Evolutionary conservation across 345 rosid species (phyloP), one percentile per base, ranked within the genome.

Genomic region (Anastatica hierochuntica): DNA sequence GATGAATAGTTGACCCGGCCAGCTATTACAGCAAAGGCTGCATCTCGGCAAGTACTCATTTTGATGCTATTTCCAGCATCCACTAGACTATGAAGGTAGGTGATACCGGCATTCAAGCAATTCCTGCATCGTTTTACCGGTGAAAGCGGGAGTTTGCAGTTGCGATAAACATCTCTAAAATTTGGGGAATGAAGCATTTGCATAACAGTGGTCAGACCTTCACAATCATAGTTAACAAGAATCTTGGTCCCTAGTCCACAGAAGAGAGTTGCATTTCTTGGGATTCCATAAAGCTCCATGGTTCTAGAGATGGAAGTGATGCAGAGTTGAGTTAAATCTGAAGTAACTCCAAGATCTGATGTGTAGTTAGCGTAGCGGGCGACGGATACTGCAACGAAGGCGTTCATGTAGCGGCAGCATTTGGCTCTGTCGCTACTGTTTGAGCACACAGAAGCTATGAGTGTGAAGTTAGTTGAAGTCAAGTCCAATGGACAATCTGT

Each of bases 401-500:
- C 90, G 69, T 92, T 92, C 54, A 92, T 87, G 74, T 92, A 87
- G 19, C 90, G 95, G 72, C 96, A 92, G 45, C 98, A 92, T 64
- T 82, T 88, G 60, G 81, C 90, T 76, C 88, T 74, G 14, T 81
- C 76, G 31, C 71, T 78, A 19, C 72, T 63, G 53, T 66, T 67
- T 1, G 96, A 78, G 69, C 98, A 92, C 47, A 85, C 43, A 5
- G 96, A 76, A 17, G 96, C 95, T 63, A 80, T 78, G 8, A 84
- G 68, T 27, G 90, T 87, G 43, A 81, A 79, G 61, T 92, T 84
- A 13, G 95, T 74, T 50, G 66, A 72, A 42, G 75, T 83, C 17
- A 92, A 70, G 66, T 92, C 94, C 66, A 87, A 64, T 54, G 98
- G 98, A 70, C 98, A 92, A 62, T 74, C 96, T 87, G 81, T 66